Evolutionary conservation across 1,139 yeast genomes (phyloP).

Genomic region (Yamadazyma epiphylla): DNA sequence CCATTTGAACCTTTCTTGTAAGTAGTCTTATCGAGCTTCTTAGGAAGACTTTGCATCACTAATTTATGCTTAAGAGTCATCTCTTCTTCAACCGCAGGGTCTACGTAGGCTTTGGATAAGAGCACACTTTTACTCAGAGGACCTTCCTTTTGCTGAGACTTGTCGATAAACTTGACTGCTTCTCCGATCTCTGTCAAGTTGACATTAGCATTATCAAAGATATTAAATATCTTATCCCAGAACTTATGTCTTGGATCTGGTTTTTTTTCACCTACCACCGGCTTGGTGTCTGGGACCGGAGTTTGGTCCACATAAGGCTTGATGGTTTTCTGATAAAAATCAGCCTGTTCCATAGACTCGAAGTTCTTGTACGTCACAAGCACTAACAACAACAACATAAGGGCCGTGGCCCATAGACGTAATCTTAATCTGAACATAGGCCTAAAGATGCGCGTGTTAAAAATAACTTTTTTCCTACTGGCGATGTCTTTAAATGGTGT

Average conservation of each 20-base stretch:
- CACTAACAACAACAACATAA: not conserved
- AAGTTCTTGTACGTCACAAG: conserved; percentile 4
- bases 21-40: conserved; percentile 18
- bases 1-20: conserved; percentile 27
- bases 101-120: conserved; percentile 26
- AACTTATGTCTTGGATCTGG: conserved; percentile 16
- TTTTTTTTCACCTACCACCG: conserved; percentile 14
- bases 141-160: conserved; percentile 20
- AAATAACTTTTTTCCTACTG: not conserved
- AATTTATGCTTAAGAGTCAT: conserved; percentile 22
- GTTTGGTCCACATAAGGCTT: conserved; percentile 6
- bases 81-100: conserved; percentile 20
- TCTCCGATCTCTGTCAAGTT: conserved; percentile 13
- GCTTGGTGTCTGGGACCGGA: conserved; percentile 8
- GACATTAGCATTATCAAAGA: conserved; percentile 15
- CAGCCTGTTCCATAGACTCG: conserved; percentile 2
- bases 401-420: not conserved
- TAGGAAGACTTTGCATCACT: conserved; percentile 23
- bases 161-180: conserved; percentile 21
- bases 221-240: conserved; percentile 20
- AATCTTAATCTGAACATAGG: conserved; percentile 4
- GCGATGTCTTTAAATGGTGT: not conserved
- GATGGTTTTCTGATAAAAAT: conserved; percentile 4
- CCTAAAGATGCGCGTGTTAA: conserved; percentile 4
- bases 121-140: conserved; percentile 24